Conservation (phyloP, 768 basidiomycete genomes). For the Lactarius indigo region DNA sequence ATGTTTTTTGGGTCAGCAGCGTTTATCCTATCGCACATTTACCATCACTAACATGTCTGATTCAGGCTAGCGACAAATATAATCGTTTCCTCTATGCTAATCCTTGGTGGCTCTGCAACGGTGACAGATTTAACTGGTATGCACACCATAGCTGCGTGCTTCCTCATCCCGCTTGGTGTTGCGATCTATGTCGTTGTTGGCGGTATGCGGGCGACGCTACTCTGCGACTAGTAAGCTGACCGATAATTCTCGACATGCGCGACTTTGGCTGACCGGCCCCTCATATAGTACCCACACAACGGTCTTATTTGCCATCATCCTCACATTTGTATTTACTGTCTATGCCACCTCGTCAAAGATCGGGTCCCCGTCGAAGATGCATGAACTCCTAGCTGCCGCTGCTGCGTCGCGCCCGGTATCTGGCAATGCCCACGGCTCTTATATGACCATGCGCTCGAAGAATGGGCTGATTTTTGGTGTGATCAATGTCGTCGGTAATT, state of each 20-base stretch:
- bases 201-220: constrained; percentile 80
- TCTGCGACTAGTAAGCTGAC: constrained; percentile 75
- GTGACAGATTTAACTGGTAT: constrained; percentile 88
- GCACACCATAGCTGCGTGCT: constrained; percentile 86
- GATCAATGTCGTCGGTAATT: constrained; percentile 86
- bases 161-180: constrained; percentile 85
- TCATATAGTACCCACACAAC: constrained; percentile 72
- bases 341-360: constrained; percentile 79
- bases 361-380: constrained; percentile 75
- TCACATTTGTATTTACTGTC: constrained; percentile 71
- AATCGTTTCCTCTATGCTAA: constrained; percentile 85
- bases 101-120: constrained; percentile 80
- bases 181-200: constrained; percentile 86
- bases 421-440: constrained; percentile 84
- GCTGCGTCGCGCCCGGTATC: constrained; percentile 54
- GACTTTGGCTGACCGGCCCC: neutral
- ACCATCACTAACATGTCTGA: neutral
- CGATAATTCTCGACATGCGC: neutral
- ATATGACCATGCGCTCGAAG: constrained; percentile 59
- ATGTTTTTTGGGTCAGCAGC: constrained; percentile 74
- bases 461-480: constrained; percentile 64
- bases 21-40: neutral
- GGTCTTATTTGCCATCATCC: constrained; percentile 83
- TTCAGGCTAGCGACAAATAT: constrained; percentile 82
- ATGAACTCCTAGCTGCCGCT: constrained; percentile 65